Conservation (phyloP, 352 stramenopile species). For the Phytophthora ohioensis region DNA sequence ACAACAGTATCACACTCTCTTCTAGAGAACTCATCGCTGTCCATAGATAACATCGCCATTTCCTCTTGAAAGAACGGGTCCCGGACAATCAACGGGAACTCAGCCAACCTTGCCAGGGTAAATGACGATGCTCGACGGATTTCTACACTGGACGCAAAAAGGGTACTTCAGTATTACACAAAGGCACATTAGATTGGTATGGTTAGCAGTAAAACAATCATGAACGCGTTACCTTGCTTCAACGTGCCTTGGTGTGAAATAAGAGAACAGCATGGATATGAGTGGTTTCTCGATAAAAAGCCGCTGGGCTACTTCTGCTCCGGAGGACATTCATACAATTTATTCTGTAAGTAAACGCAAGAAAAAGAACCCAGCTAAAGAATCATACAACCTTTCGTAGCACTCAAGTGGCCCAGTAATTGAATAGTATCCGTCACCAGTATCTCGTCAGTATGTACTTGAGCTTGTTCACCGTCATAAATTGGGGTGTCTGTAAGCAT, state of each 20-base stretch:
- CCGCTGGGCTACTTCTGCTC: constrained; percentile 25
- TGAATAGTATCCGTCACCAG: constrained; percentile 11
- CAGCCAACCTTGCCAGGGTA: constrained; percentile 38
- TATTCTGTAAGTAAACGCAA: background rate
- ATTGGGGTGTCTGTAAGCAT: background rate
- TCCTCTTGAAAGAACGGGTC: constrained; percentile 46
- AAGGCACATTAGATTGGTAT: background rate
- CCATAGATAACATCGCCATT: constrained; percentile 29
- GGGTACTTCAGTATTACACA: background rate
- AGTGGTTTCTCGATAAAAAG: constrained; percentile 15
- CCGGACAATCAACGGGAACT: constrained; percentile 33
- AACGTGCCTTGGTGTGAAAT: constrained; percentile 14
- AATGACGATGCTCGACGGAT: constrained; percentile 43
- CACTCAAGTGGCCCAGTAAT: constrained; percentile 27
- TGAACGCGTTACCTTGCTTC: background rate
- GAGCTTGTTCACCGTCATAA: background rate
- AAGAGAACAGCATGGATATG: constrained; percentile 23
- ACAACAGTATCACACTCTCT: constrained; percentile 20
- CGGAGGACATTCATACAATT: background rate
- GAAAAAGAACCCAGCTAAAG: background rate
- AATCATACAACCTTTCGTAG: constrained; percentile 21
- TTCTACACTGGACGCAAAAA: constrained; percentile 12
- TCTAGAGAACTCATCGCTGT: background rate
- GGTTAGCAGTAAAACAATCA: background rate
- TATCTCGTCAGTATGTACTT: background rate